phyloP scores from a whole-genome alignment of 2,329 filamentous ascomycete species.

The Fonsecaea monophora region DNA sequence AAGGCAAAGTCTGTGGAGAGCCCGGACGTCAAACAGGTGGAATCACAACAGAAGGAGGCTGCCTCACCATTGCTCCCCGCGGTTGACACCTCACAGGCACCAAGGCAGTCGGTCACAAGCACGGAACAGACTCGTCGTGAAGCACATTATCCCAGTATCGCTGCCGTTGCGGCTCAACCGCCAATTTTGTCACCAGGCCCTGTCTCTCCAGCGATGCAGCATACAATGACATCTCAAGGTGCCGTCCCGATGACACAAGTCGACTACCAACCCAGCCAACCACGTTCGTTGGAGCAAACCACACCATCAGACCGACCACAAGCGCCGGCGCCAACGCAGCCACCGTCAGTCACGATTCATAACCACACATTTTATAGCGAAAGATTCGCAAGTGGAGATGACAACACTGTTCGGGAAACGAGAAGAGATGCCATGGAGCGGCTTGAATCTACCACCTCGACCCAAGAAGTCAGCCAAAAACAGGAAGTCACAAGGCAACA shows the following conservation, averaged over 20 bases:
- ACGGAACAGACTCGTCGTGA: neutral
- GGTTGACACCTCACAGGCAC: neutral
- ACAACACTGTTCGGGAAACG: conserved; percentile 12
- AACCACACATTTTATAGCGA: conserved; percentile 39
- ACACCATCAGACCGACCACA: conserved; percentile 28
- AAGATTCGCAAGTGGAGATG: neutral
- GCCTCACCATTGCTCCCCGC: neutral
- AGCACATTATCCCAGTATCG: conserved; percentile 26
- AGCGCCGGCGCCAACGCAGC: conserved; percentile 43
- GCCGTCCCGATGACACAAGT: conserved; percentile 68
- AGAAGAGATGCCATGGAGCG: conserved; percentile 21
- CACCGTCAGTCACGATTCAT: conserved; percentile 50
- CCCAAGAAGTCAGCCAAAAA: neutral
- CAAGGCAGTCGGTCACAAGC: neutral
- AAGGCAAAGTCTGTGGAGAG: conserved; percentile 37
- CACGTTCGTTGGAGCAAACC: conserved; percentile 24
- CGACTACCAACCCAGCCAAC: conserved; percentile 51
- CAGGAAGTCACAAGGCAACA: neutral
- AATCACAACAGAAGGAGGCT: neutral
- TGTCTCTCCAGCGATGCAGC: conserved; percentile 67
- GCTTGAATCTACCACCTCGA: conserved; percentile 3
- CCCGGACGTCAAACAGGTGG: conserved; percentile 7
- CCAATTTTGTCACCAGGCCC: conserved; percentile 64
- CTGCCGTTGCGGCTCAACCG: conserved; percentile 26
- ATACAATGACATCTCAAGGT: conserved; percentile 68